phyloP scores from a whole-genome alignment of 1,139 yeast species.

The Kurtzmaniella quercitrusa region DNA sequence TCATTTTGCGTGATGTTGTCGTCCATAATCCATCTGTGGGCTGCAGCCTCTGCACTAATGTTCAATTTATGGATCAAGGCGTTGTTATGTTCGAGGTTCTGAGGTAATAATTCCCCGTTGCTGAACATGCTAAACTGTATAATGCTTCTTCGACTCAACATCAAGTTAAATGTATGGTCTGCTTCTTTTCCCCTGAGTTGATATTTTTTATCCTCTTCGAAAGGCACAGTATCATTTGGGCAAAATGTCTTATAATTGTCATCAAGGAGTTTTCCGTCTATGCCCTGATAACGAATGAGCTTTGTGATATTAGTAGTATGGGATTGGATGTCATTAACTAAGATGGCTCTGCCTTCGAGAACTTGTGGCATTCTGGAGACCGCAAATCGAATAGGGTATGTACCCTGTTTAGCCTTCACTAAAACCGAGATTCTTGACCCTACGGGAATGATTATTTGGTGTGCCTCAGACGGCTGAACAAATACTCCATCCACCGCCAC shows the following conservation, averaged over 20 bases:
- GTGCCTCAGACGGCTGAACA: constrained; percentile 19
- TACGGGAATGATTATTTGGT: constrained; percentile 24
- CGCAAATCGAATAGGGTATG: constrained; percentile 24
- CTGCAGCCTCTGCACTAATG: constrained; percentile 1
- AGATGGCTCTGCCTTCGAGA: constrained; percentile 23
- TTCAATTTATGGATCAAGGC: constrained; percentile 14
- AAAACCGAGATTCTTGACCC: constrained; percentile 25
- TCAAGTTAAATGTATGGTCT: constrained; percentile 20
- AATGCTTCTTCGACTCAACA: constrained; percentile 21
- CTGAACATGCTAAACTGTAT: constrained; percentile 24
- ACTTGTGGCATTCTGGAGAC: constrained; percentile 26
- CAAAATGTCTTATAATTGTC: constrained; percentile 10
- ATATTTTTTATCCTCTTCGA: constrained; percentile 9
- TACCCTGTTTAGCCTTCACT: constrained; percentile 18
- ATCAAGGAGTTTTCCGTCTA: constrained; percentile 15
- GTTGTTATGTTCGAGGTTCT: constrained; percentile 13
- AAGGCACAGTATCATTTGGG: constrained; percentile 18
- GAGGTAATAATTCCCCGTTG: constrained; percentile 17
- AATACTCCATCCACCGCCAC: constrained; percentile 30
- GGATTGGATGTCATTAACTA: constrained; percentile 14
- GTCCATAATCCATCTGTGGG: constrained; percentile 13
- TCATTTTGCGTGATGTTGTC: constrained; percentile 19
- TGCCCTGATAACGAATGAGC: constrained; percentile 13
- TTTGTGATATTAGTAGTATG: constrained; percentile 5
- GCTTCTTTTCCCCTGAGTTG: constrained; percentile 12